Conservation (phyloP, 2,329 filamentous ascomycete species). For the Aspergillus unguis region DNA sequence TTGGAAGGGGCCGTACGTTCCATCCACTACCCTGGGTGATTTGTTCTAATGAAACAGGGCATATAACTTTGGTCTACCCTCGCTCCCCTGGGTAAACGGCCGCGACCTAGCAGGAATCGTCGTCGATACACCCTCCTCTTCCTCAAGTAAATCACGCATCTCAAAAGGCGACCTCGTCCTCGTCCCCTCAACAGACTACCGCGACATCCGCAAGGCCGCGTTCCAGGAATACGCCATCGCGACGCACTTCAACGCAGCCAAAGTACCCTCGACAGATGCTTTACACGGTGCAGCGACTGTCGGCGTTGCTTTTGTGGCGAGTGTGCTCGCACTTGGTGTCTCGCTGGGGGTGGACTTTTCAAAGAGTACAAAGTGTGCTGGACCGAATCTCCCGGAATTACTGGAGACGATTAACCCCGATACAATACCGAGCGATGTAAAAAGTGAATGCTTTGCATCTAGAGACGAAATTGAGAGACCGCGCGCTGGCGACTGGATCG, state of each 20-base stretch:
- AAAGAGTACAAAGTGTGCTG: conserved; percentile 35
- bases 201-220: conserved; percentile 67
- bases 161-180: conserved; percentile 56
- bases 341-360: conserved; percentile 67
- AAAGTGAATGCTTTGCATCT: conserved; percentile 59
- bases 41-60: conserved; percentile 46
- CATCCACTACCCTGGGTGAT: neutral
- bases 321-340: conserved; percentile 63
- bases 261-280: conserved; percentile 54
- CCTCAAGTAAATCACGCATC: conserved; percentile 46
- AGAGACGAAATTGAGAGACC: conserved; percentile 55
- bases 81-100: conserved; percentile 65
- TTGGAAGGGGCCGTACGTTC: conserved; percentile 66
- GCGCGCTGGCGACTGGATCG: conserved; percentile 63
- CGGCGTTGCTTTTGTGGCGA: conserved; percentile 69
- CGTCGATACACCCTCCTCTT: conserved; percentile 42
- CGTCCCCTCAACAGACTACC: conserved; percentile 71
- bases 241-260: conserved; percentile 62
- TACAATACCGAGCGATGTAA: conserved; percentile 58
- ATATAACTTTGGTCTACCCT: conserved; percentile 67
- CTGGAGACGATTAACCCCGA: conserved; percentile 48
- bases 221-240: conserved; percentile 69
- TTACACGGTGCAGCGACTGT: conserved; percentile 59
- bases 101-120: conserved; percentile 67
- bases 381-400: conserved; percentile 58